A percentile compares a stretch with the other conserved stretches of the same genome.
These are phyloP conservation scores for Starmerella vitae DNA, from an alignment of 805 yeast genomes.

Conservation along the genomic window DNA sequence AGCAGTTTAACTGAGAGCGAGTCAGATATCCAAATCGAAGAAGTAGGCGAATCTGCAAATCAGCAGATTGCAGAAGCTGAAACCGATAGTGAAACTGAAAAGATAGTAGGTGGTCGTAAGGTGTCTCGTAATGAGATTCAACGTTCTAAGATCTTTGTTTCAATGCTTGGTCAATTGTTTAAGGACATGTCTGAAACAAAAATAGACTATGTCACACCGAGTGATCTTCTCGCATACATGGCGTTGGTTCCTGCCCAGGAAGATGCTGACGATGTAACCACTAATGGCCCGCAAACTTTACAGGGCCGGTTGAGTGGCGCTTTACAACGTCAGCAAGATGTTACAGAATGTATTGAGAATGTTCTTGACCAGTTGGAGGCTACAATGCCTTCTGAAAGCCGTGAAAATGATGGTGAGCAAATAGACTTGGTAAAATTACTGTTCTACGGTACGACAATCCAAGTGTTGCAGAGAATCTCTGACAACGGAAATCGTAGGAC, in stretches of 20 bases:
- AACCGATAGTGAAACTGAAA: not conserved
- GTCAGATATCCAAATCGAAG: not conserved
- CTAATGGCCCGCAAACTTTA: conserved; percentile 2
- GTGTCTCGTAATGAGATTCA: conserved; percentile 68
- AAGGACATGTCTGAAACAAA: conserved; percentile 50
- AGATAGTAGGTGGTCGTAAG: conserved; percentile 61
- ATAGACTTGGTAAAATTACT: conserved; percentile 63
- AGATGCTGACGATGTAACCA: conserved; percentile 21
- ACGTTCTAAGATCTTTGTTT: conserved; percentile 70
- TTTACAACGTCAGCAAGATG: conserved; percentile 70
- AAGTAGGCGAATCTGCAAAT: not conserved
- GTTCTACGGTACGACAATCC: conserved; percentile 78
- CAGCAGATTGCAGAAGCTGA: too few relatives aligned
- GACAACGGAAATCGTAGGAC: conserved; percentile 33
- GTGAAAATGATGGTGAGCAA: conserved; percentile 52
- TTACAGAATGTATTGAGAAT: conserved; percentile 91
- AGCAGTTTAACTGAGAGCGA: not conserved
- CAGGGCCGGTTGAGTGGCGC: conserved; percentile 14
- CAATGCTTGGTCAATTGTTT: conserved; percentile 57
- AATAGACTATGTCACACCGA: conserved; percentile 61
- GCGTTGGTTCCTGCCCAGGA: conserved; percentile 42
- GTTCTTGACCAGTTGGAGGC: conserved; percentile 84
- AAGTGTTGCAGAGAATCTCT: conserved; percentile 37
- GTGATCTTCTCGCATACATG: conserved; percentile 70
- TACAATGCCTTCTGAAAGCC: conserved; percentile 34